Percentiles rank a stretch among this genome's conserved stretches.
Evolutionary conservation across 208 protist genomes (phyloP).

Genomic region (Kentomonas sorsogonicus): DNA sequence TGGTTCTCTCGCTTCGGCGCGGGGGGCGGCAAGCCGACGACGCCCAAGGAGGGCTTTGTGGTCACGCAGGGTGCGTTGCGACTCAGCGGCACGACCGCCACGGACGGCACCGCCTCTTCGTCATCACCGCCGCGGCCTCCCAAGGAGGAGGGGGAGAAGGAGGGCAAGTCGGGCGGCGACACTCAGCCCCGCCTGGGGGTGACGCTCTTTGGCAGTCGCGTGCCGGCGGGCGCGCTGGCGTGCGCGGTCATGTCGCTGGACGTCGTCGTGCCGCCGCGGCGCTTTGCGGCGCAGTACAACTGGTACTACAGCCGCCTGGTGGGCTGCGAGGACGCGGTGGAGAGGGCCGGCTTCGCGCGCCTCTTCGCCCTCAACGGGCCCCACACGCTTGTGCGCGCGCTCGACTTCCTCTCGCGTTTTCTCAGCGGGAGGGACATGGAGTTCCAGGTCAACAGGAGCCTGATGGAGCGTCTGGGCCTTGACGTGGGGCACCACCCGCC

Average conservation of each 20-base stretch:
- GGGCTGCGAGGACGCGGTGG: conserved; percentile 63
- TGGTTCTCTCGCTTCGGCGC: not conserved
- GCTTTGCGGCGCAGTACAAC: conserved; percentile 55
- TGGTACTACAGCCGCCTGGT: conserved; percentile 79
- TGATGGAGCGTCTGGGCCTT: conserved; percentile 49
- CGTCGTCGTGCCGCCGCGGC: conserved; percentile 66
- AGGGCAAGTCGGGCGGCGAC: conserved; percentile 1
- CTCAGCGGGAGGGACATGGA: conserved; percentile 52
- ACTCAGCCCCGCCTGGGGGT: conserved; percentile 14
- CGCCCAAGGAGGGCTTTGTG: not conserved
- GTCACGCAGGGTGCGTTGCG: not conserved
- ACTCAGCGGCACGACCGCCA: not conserved
- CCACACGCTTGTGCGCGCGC: conserved; percentile 20
- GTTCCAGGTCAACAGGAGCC: conserved; percentile 42
- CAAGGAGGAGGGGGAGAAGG: conserved; percentile 1
- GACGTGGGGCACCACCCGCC: conserved; percentile 50
- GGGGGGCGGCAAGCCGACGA: not conserved
- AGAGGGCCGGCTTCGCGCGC: conserved; percentile 64
- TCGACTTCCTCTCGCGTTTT: conserved; percentile 73
- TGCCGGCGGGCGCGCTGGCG: conserved; percentile 45
- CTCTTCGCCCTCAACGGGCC: conserved; percentile 57
- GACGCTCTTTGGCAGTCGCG: conserved; percentile 34
- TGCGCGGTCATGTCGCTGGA: conserved; percentile 58
- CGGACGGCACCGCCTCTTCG: too few relatives aligned
- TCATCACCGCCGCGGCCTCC: too few relatives aligned